These are phyloP conservation scores for Thalassia testudinum DNA, from an alignment of 116 monocot species.

Conservation along the genomic window DNA sequence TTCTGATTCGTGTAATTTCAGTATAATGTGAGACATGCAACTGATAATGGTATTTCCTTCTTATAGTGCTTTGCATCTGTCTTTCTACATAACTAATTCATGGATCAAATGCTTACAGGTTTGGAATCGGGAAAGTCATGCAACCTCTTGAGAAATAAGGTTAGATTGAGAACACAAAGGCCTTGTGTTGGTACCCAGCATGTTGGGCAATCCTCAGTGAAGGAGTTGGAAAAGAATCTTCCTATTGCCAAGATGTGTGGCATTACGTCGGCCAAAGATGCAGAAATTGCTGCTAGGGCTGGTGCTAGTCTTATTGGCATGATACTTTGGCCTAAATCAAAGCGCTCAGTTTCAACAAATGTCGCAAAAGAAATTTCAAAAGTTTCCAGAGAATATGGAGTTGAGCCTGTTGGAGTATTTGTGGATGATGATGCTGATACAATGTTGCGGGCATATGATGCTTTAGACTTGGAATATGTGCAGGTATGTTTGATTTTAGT, in stretches of 20 bases:
- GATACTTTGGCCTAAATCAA: constrained; percentile 77
- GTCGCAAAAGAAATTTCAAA: constrained; percentile 70
- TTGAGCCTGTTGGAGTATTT: constrained; percentile 73
- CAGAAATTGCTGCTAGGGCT: constrained; percentile 41
- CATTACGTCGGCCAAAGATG: constrained; percentile 60
- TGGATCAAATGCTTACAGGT: background rate
- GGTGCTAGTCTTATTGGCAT: constrained; percentile 77
- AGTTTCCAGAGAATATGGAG: constrained; percentile 47
- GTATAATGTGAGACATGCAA: too few species aligned
- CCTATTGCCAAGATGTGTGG: constrained; percentile 70
- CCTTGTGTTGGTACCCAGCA: background rate
- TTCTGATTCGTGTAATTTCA: too few species aligned
- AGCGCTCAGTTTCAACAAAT: constrained; percentile 44
- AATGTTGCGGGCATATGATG: constrained; percentile 33
- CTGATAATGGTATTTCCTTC: too few species aligned
- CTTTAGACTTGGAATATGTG: constrained; percentile 32
- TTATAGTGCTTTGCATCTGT: background rate
- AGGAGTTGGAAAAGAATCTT: too few species aligned
- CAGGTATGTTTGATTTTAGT: constrained; percentile 22
- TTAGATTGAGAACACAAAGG: background rate
- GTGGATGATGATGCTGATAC: constrained; percentile 61
- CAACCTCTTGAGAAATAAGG: background rate
- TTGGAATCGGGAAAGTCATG: background rate
- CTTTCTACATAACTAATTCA: background rate
- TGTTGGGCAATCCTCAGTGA: background rate